These are phyloP conservation scores for Cladophialophora psammophila DNA, from an alignment of 2,329 filamentous ascomycete genomes.

Conservation along the genomic window DNA sequence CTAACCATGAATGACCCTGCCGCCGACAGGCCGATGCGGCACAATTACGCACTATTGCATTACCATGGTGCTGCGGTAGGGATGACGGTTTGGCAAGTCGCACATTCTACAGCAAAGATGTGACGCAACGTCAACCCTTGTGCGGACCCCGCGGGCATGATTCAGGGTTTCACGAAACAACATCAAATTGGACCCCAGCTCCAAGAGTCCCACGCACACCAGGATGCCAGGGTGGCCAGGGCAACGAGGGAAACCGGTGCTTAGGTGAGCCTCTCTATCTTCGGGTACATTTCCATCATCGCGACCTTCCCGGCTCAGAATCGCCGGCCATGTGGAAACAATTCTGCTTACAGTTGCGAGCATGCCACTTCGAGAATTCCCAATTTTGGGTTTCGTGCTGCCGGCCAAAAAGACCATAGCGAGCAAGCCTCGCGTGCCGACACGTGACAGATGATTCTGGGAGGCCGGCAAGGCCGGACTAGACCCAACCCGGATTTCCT, in stretches of 20 bases:
- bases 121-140: slow-evolving; percentile 33
- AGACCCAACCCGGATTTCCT: slow-evolving; percentile 21
- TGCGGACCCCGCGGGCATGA: slow-evolving; percentile 29
- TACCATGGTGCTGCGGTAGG: not conserved
- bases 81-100: slow-evolving; percentile 17
- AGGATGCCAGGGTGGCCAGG: not conserved
- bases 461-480: slow-evolving; percentile 13
- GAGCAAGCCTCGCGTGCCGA: not conserved
- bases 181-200: slow-evolving; percentile 22
- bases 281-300: not conserved
- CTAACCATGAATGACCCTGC: not conserved
- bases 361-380: not conserved
- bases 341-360: not conserved
- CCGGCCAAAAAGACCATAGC: not conserved
- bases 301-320: not conserved
- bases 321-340: not conserved
- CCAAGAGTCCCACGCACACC: not conserved
- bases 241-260: not conserved
- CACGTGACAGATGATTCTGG: slow-evolving; percentile 15
- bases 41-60: not conserved
- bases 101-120: slow-evolving; percentile 10
- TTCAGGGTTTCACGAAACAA: slow-evolving; percentile 21
- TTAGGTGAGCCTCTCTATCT: not conserved
- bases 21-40: not conserved
- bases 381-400: slow-evolving; percentile 2